These are phyloP conservation scores for Penicillium bialowiezense DNA, from an alignment of 495 filamentous ascomycete species.

Conservation along the genomic window DNA sequence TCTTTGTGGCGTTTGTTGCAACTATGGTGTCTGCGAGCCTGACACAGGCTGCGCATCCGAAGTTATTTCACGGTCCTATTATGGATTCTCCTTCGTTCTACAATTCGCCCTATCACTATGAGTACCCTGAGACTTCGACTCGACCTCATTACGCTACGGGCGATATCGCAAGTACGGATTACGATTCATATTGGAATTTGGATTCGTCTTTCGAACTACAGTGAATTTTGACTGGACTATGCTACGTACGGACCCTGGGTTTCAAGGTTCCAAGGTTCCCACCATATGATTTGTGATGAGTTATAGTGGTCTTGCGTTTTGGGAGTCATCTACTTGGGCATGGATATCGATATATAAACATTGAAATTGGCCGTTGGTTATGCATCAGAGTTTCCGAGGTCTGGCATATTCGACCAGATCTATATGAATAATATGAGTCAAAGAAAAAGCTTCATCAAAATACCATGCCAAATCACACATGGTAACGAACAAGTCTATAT, in stretches of 20 bases:
- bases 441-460: background rate
- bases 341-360: background rate
- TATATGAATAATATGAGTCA: background rate
- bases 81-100: background rate
- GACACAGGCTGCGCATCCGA: background rate
- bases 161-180: background rate
- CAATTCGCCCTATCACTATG: background rate
- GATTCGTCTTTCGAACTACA: background rate
- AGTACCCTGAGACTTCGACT: background rate
- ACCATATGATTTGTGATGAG: background rate
- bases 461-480: background rate
- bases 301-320: background rate
- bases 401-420: background rate
- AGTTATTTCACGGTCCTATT: background rate
- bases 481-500: background rate
- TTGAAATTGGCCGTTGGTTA: background rate
- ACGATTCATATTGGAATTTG: background rate
- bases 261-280: too few species aligned
- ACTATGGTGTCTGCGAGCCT: constrained; percentile 4
- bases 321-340: background rate
- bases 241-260: too few species aligned
- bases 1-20: constrained; percentile 3
- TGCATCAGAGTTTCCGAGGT: background rate
- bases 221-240: too few species aligned
- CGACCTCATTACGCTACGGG: background rate